These are phyloP conservation scores for Escallonia rubra DNA, from an alignment of 129 eudicot species.

Conservation along the genomic window DNA sequence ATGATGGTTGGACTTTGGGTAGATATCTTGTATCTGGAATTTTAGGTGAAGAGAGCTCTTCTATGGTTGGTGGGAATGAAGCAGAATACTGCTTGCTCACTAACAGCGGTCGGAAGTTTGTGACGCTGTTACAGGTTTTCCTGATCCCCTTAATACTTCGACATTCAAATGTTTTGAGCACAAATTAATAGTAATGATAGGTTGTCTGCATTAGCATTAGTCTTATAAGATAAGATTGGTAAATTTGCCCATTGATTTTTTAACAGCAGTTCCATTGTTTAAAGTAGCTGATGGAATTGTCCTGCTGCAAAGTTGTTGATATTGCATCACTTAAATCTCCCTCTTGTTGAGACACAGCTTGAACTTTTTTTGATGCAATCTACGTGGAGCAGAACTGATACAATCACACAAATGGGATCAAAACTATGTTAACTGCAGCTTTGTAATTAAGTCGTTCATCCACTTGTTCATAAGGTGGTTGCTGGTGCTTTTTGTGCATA, in stretches of 20 bases:
- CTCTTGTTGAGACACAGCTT: no score
- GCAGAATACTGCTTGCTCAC: slow-evolving; percentile 62
- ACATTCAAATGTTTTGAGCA: not conserved
- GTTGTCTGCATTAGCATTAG: not conserved
- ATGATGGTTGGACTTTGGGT: slow-evolving; percentile 60
- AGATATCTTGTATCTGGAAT: slow-evolving; percentile 58
- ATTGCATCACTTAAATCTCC: not conserved
- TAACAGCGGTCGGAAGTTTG: slow-evolving; percentile 69
- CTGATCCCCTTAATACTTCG: not conserved
- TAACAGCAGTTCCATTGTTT: not conserved
- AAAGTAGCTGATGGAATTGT: not conserved
- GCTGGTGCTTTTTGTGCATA: no score
- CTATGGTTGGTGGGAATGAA: slow-evolving; percentile 24
- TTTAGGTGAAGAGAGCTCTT: slow-evolving; percentile 28
- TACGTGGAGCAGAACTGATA: no score
- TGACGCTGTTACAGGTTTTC: slow-evolving; percentile 62
- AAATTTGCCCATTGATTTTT: no score
- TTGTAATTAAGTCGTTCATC: no score
- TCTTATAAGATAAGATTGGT: not conserved
- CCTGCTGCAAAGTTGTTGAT: not conserved
- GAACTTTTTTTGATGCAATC: no score
- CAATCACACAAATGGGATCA: no score
- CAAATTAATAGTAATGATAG: not conserved
- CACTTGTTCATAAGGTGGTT: no score
- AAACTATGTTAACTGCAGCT: no score